Conservation (phyloP, 192 early-diverging fungal species). For the Umbelopsis sp. region DNA sequence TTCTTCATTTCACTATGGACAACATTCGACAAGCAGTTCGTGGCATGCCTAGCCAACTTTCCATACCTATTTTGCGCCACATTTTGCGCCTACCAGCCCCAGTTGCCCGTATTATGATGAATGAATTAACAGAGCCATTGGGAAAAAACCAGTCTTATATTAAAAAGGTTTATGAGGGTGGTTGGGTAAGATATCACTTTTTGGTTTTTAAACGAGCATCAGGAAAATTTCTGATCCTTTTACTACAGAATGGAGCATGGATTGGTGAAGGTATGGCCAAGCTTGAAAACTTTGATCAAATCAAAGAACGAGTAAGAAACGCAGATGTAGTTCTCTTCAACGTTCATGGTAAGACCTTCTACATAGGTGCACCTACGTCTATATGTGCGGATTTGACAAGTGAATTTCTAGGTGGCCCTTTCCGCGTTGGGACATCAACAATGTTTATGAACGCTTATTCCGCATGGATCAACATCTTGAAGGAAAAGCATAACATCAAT, state of each 20-base stretch:
- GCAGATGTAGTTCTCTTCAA: constrained; percentile 40
- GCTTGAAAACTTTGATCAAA: constrained; percentile 2
- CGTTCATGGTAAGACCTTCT: constrained; percentile 29
- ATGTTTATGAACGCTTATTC: constrained; percentile 22
- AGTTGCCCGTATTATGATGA: constrained; percentile 22
- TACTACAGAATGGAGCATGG: constrained; percentile 27
- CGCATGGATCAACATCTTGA: constrained; percentile 20
- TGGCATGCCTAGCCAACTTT: neutral
- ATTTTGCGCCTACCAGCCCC: constrained; percentile 20
- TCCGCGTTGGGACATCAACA: constrained; percentile 22
- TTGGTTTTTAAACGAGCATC: neutral
- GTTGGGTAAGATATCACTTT: neutral
- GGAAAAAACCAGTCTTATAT: constrained; percentile 19
- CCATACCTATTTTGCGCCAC: constrained; percentile 16
- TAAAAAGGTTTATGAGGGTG: constrained; percentile 22
- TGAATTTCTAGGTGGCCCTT: neutral
- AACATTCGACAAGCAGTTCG: constrained; percentile 4
- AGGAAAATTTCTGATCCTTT: neutral
- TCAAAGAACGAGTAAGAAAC: constrained; percentile 20
- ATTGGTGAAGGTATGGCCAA: constrained; percentile 26
- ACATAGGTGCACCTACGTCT: neutral
- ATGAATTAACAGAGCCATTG: constrained; percentile 33
- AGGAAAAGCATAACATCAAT: constrained; percentile 22
- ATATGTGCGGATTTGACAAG: neutral
- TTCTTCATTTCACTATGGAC: neutral